Conservation (phyloP, 148 eudicot species). For the Chenopodium quinoa region DNA sequence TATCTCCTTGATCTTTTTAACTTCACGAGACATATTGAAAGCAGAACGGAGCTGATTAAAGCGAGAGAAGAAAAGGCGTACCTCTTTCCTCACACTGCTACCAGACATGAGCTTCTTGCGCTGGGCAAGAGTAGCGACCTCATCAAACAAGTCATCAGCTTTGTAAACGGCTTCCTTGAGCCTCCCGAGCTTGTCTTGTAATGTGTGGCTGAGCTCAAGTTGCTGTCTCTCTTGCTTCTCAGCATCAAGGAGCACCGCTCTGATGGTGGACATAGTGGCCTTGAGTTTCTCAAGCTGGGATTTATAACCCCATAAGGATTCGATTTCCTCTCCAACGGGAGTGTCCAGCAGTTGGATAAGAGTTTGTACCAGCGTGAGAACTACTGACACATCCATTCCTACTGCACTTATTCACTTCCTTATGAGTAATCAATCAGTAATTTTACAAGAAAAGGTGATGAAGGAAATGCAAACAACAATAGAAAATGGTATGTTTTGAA, state of each 20-base stretch:
- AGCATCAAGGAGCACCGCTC: constrained; percentile 18
- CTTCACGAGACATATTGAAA: background rate
- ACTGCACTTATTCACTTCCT: too few species aligned
- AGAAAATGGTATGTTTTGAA: too few species aligned
- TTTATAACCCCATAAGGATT: background rate
- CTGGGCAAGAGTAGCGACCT: background rate
- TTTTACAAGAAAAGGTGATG: too few species aligned
- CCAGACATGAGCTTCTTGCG: background rate
- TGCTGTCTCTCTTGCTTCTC: constrained; percentile 5
- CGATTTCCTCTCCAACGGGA: too few species aligned
- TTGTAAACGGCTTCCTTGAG: background rate
- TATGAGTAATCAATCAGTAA: too few species aligned
- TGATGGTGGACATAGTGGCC: constrained; percentile 16
- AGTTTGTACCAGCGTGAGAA: background rate
- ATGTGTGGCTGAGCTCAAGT: background rate
- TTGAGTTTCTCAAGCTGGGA: constrained; percentile 18
- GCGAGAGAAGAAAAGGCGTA: background rate
- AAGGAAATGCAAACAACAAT: too few species aligned
- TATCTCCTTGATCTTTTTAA: constrained; percentile 6
- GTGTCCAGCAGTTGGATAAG: background rate
- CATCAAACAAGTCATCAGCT: constrained; percentile 1
- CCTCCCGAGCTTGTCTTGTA: background rate
- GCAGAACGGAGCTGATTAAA: background rate
- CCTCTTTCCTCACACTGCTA: background rate
- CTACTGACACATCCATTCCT: too few species aligned